A percentile compares a stretch with the other conserved stretches of the same genome.
Evolutionary conservation across 2,329 filamentous ascomycete species (phyloP).

Genomic region (Diaporthe humulicola): DNA sequence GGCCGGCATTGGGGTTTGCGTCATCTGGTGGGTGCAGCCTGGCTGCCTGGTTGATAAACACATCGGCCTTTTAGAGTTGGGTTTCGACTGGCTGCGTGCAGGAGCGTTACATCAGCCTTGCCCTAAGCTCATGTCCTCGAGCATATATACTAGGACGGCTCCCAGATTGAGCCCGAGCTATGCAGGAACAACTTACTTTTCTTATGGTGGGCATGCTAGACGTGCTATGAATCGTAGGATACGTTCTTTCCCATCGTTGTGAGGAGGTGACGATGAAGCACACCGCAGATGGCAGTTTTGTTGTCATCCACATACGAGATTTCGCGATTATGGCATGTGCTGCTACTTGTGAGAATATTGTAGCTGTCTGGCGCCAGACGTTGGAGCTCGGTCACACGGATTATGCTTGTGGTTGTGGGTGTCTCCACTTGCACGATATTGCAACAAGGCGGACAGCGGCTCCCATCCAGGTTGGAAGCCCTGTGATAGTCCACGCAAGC

Average conservation of each 20-base stretch:
- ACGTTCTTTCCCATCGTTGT: not conserved
- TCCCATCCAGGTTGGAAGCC: not conserved
- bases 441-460: not conserved
- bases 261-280: not conserved
- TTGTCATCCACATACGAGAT: not conserved
- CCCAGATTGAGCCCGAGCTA: not conserved
- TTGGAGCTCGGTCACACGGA: not conserved
- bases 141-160: not conserved
- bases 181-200: not conserved
- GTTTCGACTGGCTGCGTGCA: slow-evolving; percentile 7
- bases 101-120: slow-evolving; percentile 26
- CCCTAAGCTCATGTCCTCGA: not conserved
- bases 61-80: slow-evolving; percentile 16
- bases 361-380: not conserved
- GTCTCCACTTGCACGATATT: not conserved
- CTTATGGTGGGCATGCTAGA: not conserved
- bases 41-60: not conserved
- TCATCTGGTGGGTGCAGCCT: not conserved
- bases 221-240: not conserved
- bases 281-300: not conserved
- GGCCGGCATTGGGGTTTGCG: not conserved
- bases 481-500: not conserved
- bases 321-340: no score
- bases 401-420: not conserved
- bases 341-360: not conserved